Evolutionary conservation across 495 filamentous ascomycete species (phyloP).

Genomic region (Diplogelasinospora grovesii): DNA sequence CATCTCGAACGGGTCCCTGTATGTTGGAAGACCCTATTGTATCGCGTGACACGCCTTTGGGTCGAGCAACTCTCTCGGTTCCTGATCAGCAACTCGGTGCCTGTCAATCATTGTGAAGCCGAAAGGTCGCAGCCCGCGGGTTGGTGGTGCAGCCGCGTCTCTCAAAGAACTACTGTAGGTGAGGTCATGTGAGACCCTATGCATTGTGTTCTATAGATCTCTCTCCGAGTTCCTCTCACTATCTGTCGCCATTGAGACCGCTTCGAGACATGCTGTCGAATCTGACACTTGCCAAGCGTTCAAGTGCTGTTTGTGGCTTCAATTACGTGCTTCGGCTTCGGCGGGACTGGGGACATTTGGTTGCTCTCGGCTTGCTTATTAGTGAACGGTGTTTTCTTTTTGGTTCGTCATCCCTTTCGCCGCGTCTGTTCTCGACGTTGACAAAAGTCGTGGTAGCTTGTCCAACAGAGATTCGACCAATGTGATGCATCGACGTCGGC

Average conservation of each 20-base stretch:
- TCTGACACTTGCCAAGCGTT: too few relatives aligned
- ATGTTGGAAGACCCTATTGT: not conserved
- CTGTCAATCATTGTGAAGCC: conserved; percentile 10
- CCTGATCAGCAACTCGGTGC: conserved; percentile 11
- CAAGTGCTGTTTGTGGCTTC: conserved; percentile 2
- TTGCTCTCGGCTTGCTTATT: not conserved
- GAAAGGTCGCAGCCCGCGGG: conserved; percentile 1
- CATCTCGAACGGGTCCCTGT: not conserved
- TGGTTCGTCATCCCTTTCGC: too few relatives aligned
- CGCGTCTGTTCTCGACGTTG: too few relatives aligned
- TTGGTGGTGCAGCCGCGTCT: not conserved
- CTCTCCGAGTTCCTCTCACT: too few relatives aligned
- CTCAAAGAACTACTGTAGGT: not conserved
- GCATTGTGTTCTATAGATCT: not conserved
- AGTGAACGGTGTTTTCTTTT: not conserved
- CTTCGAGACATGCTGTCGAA: too few relatives aligned
- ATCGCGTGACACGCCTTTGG: conserved; percentile 3
- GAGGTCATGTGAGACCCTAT: conserved; percentile 3
- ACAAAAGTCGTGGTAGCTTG: not conserved
- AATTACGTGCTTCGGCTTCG: conserved; percentile 10
- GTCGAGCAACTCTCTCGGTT: conserved; percentile 9
- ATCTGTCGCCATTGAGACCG: too few relatives aligned
- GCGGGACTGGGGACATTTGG: conserved; percentile 5
- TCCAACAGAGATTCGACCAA: conserved; percentile 1
- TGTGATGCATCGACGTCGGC: conserved; percentile 13